phyloP scores from a whole-genome alignment of 805 yeast genomes.

The Dipodascopsis tothii region DNA sequence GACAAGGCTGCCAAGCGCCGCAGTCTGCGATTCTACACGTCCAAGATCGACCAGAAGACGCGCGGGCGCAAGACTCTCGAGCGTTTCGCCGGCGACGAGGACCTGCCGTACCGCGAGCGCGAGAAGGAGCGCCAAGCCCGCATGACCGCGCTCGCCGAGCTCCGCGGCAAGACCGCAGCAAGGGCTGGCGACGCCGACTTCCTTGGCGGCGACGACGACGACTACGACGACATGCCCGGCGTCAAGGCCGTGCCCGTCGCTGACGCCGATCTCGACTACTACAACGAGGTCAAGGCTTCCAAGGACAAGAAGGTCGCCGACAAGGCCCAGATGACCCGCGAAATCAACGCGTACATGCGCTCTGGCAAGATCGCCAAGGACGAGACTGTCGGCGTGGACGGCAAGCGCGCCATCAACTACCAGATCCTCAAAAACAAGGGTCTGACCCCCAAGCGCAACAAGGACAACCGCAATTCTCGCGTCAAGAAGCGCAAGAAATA shows the following conservation, averaged over 20 bases:
- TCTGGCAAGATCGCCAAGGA: conserved; percentile 73
- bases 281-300: conserved; percentile 45
- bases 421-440: conserved; percentile 96
- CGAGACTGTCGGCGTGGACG: conserved; percentile 63
- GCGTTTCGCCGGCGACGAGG: conserved; percentile 71
- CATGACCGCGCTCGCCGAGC: conserved; percentile 76
- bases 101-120: conserved; percentile 85
- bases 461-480: conserved; percentile 90
- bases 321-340: conserved; percentile 23
- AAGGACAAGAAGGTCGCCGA: conserved; percentile 45
- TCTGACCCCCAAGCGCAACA: conserved; percentile 83
- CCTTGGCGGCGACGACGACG: conserved; percentile 33
- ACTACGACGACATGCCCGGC: conserved; percentile 19
- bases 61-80: conserved; percentile 47
- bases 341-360: conserved; percentile 52
- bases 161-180: conserved; percentile 56
- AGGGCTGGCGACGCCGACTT: conserved; percentile 34
- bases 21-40: conserved; percentile 88
- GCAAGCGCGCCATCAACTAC: conserved; percentile 90
- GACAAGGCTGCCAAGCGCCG: conserved; percentile 75
- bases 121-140: conserved; percentile 84
- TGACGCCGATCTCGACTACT: conserved; percentile 50
- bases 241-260: conserved; percentile 2
- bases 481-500: conserved; percentile 97
- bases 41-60: conserved; percentile 80